Evolutionary conservation across 345 rosid genomes (phyloP).

Genomic region (Pistacia integerrima): DNA sequence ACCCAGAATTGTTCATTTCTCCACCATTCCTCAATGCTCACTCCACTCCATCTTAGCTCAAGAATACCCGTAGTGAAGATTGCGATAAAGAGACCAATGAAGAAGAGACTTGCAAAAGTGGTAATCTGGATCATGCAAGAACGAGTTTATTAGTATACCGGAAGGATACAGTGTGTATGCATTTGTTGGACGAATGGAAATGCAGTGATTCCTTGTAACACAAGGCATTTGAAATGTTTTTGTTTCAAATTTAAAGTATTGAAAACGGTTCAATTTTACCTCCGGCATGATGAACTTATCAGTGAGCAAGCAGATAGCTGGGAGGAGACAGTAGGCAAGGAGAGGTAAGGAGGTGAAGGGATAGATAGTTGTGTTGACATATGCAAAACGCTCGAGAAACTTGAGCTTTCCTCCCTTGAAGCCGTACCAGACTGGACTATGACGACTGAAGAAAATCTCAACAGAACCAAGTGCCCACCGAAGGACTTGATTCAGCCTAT

Average conservation of each 20-base stretch:
- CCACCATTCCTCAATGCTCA: conserved; percentile 99
- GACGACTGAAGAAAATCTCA: conserved; percentile 96
- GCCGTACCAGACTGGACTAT: conserved; percentile 87
- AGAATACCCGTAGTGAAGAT: conserved; percentile 86
- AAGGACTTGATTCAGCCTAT: conserved; percentile 95
- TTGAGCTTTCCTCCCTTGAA: conserved; percentile 90
- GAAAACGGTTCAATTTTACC: conserved; percentile 36
- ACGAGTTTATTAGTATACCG: background rate
- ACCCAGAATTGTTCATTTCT: conserved; percentile 99
- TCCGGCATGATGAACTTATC: conserved; percentile 99
- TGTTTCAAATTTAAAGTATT: background rate
- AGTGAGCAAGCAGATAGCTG: conserved; percentile 90
- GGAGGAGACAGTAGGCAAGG: conserved; percentile 88
- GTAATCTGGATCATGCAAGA: conserved; percentile 61
- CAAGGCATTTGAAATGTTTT: background rate
- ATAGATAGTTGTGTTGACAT: conserved; percentile 88
- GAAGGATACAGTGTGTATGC: background rate
- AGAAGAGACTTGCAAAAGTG: conserved; percentile 91
- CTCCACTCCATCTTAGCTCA: conserved; percentile 96
- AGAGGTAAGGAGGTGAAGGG: conserved; percentile 95
- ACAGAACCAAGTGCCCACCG: conserved; percentile 99
- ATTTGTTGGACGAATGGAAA: background rate
- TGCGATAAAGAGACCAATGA: conserved; percentile 78
- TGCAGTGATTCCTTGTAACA: background rate
- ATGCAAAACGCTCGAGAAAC: conserved; percentile 94